These are phyloP conservation scores for Emmonsiellopsis sp. DNA, from an alignment of 2,329 filamentous ascomycete genomes.

Conservation along the genomic window DNA sequence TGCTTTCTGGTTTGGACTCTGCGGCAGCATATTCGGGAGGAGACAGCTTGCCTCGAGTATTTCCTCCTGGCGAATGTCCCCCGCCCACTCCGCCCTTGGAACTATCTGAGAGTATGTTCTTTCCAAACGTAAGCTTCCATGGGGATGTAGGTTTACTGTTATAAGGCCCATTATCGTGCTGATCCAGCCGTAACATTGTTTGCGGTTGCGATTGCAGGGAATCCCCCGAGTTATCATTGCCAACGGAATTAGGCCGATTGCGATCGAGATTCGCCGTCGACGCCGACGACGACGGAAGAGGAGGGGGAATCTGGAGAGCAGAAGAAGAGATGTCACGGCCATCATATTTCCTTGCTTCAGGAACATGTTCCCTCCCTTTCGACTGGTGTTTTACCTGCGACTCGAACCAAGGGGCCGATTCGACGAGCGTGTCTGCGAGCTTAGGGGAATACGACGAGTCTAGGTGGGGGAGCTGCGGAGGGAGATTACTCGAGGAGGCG, in stretches of 20 bases:
- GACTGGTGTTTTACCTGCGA: background rate
- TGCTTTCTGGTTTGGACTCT: slow-evolving; percentile 12
- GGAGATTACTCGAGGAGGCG: slow-evolving; percentile 20
- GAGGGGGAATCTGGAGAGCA: too few species aligned
- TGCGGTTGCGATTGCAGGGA: background rate
- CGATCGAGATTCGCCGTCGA: background rate
- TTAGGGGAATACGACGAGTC: slow-evolving; percentile 19
- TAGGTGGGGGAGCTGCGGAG: background rate
- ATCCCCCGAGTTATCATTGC: background rate
- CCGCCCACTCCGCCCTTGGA: slow-evolving; percentile 21
- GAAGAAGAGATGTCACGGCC: background rate
- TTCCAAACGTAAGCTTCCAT: slow-evolving; percentile 27
- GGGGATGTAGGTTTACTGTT: slow-evolving; percentile 25
- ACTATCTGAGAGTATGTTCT: slow-evolving; percentile 16
- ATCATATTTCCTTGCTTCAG: background rate
- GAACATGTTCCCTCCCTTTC: background rate
- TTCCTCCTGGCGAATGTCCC: slow-evolving; percentile 13
- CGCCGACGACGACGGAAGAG: too few species aligned
- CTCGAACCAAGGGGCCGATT: slow-evolving; percentile 13
- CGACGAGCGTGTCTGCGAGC: slow-evolving; percentile 20
- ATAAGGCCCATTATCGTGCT: slow-evolving; percentile 4
- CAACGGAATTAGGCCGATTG: background rate
- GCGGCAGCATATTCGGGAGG: slow-evolving; percentile 5
- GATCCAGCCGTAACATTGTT: slow-evolving; percentile 3
- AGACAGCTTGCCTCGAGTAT: slow-evolving; percentile 21